phyloP scores from a whole-genome alignment of 306 rosid genomes.

The Calophaca sinica region DNA sequence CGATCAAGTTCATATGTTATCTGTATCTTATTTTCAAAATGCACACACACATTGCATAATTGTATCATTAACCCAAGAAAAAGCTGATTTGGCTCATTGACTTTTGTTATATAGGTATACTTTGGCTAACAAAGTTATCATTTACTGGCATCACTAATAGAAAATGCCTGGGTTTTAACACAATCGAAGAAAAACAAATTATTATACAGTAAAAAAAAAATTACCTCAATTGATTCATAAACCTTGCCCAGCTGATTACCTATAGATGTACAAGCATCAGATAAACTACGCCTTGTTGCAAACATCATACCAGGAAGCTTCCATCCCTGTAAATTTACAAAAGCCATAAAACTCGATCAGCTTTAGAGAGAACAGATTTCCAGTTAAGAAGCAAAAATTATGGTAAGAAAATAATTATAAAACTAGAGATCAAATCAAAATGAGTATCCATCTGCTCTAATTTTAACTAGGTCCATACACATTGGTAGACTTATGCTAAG shows the following conservation, averaged over 20 bases:
- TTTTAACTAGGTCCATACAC: neutral
- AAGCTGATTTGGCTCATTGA: neutral
- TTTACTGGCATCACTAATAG: conserved; percentile 24
- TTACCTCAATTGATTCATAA: conserved; percentile 76
- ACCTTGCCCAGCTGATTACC: conserved; percentile 79
- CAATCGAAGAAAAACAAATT: conserved; percentile 14
- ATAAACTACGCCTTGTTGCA: conserved; percentile 87
- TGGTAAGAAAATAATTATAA: neutral
- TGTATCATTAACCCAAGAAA: neutral
- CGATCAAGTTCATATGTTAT: neutral
- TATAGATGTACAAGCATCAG: conserved; percentile 80
- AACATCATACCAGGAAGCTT: conserved; percentile 94
- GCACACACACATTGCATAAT: neutral
- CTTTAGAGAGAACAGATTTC: neutral
- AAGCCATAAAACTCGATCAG: conserved; percentile 31
- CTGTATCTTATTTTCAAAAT: neutral
- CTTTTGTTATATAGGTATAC: neutral
- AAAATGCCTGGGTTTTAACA: conserved; percentile 17
- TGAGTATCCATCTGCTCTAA: conserved; percentile 5
- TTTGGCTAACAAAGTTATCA: conserved; percentile 8
- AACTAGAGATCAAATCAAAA: neutral
- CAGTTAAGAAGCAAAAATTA: conserved; percentile 9
- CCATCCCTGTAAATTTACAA: conserved; percentile 81
- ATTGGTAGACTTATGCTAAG: neutral
- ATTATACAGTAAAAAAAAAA: conserved; percentile 7